Evolutionary conservation across 2,329 filamentous ascomycete genomes (phyloP).

Genomic region (Dothiorella sarmentorum): DNA sequence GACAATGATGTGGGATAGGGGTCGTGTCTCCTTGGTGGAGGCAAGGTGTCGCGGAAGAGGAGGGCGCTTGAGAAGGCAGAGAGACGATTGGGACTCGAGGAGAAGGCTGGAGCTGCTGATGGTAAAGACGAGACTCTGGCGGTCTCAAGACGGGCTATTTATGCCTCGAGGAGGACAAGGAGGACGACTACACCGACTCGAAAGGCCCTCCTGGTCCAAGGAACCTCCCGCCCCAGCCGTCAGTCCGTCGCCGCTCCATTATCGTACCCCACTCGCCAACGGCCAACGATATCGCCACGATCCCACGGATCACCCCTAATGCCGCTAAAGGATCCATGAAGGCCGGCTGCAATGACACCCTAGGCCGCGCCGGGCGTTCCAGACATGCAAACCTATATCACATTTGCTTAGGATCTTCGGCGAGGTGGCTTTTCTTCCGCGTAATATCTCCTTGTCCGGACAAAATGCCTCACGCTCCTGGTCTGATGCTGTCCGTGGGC

Average conservation of each 20-base stretch:
- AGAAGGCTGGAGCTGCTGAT: constrained; percentile 13
- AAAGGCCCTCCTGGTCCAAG: constrained; percentile 32
- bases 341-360: constrained; percentile 44
- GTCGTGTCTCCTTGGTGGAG: background rate
- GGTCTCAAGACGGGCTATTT: constrained; percentile 35
- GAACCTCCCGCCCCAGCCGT: constrained; percentile 35
- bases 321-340: constrained; percentile 42
- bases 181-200: constrained; percentile 26
- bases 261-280: constrained; percentile 39
- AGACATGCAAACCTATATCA: constrained; percentile 43
- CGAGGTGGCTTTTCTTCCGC: constrained; percentile 45
- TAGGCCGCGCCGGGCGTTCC: constrained; percentile 41
- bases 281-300: constrained; percentile 46
- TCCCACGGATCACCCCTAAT: constrained; percentile 40
- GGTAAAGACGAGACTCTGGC: constrained; percentile 17
- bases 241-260: constrained; percentile 38
- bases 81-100: constrained; percentile 7
- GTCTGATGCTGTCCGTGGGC: constrained; percentile 34
- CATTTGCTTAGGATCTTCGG: constrained; percentile 39
- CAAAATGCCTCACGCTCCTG: constrained; percentile 41
- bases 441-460: constrained; percentile 39
- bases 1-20: background rate
- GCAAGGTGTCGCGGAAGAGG: constrained; percentile 1
- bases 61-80: constrained; percentile 12
- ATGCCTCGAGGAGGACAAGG: constrained; percentile 32